Base-by-base conservation (phyloP, 352 stramenopile species). In the Lagenidium giganteum region DNA sequence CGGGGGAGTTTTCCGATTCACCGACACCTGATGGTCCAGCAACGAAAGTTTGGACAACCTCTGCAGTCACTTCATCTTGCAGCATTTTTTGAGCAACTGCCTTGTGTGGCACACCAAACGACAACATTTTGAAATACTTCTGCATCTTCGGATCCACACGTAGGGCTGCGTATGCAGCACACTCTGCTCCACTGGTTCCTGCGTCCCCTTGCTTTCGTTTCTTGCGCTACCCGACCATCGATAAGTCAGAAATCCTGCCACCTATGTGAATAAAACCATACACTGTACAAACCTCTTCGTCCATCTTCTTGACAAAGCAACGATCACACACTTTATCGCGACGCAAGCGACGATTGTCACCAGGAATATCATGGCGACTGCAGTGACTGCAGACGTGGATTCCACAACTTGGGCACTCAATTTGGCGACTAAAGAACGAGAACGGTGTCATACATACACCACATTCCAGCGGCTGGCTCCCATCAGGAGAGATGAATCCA, bases 51-150 rank as follows among this genome's bases (percentile, higher is more conserved):
- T 61, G 51, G 42, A 92, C 59, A 31, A 70, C 84, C 24, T 83
- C 70, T 3, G 50, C 51, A 24, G 63, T 51, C 27, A 87, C 72
- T 25, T 87, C 67, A 39, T 92, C 76, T 61, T 89, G 75, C 7
- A 69, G 56, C 77, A 93, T 93, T 52, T 93, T 92, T 44, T 90
- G 77, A 24, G 63, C 66, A 5, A 93, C 69, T 5, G 69, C 77
- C 13, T 62, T 83, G 0, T 64, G 53, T 17, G 75, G 73, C 32
- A 93, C 80, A 11, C 80, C 80, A 35, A 90, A 86, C 8, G 52
- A 63, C 21, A 93, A 64, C 80, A 93, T 90, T 36, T 87, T 90
- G 53, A 93, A 90, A 38, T 93, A 93, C 23, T 90, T 93, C 6
- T 75, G 70, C 70, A 90, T 83, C 14, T 59, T 57, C n/a, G 69